These are phyloP conservation scores for Babesia bovis DNA, from an alignment of 169 alveolate species.

Conservation along the genomic window DNA sequence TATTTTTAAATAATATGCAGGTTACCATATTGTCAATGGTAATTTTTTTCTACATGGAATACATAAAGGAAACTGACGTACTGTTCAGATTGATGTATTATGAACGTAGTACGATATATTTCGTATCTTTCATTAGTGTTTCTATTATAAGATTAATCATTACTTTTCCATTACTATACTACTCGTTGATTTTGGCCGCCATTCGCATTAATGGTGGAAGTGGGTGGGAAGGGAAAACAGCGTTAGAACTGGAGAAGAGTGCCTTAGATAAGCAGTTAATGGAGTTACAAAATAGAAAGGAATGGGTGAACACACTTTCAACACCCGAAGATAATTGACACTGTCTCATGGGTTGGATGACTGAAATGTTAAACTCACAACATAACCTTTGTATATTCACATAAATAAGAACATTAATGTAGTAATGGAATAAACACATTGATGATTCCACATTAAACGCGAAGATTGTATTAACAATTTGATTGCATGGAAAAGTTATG, in stretches of 20 bases:
- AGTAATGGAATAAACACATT: too few species aligned
- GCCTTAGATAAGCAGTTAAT: background rate
- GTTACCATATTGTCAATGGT: conserved; percentile 10
- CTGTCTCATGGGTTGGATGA: too few species aligned
- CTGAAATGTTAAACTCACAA: too few species aligned
- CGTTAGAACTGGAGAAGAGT: conserved; percentile 24
- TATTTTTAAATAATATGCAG: background rate
- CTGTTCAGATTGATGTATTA: conserved; percentile 13
- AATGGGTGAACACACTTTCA: background rate
- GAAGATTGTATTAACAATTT: too few species aligned
- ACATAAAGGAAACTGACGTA: background rate
- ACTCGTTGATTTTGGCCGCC: conserved; percentile 24
- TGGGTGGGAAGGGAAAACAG: conserved; percentile 46
- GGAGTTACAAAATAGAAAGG: background rate
- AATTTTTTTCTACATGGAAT: background rate
- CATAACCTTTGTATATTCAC: too few species aligned
- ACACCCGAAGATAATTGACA: background rate
- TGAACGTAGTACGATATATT: background rate
- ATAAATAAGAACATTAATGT: too few species aligned
- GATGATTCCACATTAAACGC: too few species aligned
- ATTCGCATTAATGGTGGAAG: conserved; percentile 43
- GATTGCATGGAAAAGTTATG: too few species aligned
- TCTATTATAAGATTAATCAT: conserved; percentile 20
- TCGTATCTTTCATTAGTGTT: background rate
- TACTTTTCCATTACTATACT: conserved; percentile 43